Evolutionary conservation across 805 yeast species (phyloP), one percentile per base, ranked within the genome.

Genomic region (Komagataella pseudopastoris): DNA sequence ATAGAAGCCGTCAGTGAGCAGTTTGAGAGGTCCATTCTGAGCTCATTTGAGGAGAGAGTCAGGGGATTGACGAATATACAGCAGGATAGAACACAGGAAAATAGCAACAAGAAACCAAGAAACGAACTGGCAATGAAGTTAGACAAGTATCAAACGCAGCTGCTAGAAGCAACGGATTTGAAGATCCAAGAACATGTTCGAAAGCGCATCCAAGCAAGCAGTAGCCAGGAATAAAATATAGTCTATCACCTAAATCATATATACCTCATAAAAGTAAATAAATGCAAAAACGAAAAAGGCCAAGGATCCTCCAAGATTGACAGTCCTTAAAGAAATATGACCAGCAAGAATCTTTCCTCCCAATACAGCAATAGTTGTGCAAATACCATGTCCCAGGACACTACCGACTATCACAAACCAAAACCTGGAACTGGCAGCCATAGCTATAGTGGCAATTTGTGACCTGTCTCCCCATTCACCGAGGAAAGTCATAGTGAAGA

Each of bases 381-480:
- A 93, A 7, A 85, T 48, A 7, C 84, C 81, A 67, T 93, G 99
- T 39, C 99, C 99, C 46, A 84, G 65, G 44, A 88, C 79, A 18
- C 95, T 96, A 55, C 99, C 99, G 48, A 82, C 58, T 48, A 91
- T 88, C 45, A 90, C 95, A 58, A 75, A 74, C 90, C 93, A 83
- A 69, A 88, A 93, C 65, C 89, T 85, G 47, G 88, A 82, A 45
- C 96, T 96, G 1, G 99, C 96, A 51, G 98, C 97, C 95, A 93
- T 85, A 45, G 98, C 98, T 60, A 93, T 89, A 39, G 97, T 93
- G 47, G 97, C 96, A 52, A 93, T 88, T 70, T 93, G 99, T 10
- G 97, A 89, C 61, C 99, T 81, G 67, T 93, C 99, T 50, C 99
- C 99, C 95, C 98, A 89, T 70, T 93, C 99, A 54, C 97, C 99